Conservation (phyloP, 2,329 filamentous ascomycete species). For the Tolypocladium amazonense region DNA sequence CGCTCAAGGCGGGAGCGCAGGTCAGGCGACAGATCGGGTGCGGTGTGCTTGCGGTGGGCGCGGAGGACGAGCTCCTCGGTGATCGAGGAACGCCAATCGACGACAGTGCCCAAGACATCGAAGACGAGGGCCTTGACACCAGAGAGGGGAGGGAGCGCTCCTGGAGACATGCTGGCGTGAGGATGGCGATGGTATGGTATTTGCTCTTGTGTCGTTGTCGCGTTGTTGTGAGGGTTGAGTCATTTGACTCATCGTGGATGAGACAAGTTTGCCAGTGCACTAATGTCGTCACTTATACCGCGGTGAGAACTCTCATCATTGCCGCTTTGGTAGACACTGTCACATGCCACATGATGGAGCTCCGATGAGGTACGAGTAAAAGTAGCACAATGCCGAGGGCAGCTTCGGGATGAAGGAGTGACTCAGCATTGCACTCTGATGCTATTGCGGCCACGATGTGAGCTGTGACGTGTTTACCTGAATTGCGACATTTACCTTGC, state of each 20-base stretch:
- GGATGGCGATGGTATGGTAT: background rate
- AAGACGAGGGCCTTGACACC: conserved; percentile 53
- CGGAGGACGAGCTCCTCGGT: conserved; percentile 43
- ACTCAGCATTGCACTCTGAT: background rate
- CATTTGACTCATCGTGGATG: background rate
- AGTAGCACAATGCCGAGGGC: background rate
- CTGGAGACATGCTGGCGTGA: conserved; percentile 14
- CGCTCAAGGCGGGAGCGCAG: conserved; percentile 35
- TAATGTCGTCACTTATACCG: background rate
- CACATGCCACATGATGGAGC: too few relatives aligned
- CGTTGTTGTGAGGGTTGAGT: background rate
- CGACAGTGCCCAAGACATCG: conserved; percentile 71
- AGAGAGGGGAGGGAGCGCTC: conserved; percentile 13
- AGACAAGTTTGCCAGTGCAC: background rate
- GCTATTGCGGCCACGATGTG: too few relatives aligned
- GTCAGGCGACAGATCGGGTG: conserved; percentile 35
- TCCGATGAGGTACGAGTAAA: too few relatives aligned
- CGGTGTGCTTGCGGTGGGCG: conserved; percentile 31
- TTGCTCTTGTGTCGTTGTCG: background rate
- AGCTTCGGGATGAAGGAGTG: background rate
- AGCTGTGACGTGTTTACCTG: background rate
- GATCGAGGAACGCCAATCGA: conserved; percentile 66
- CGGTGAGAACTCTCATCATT: background rate
- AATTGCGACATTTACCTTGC: background rate
- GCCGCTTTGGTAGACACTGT: background rate